Percentiles rank a stretch among this genome's conserved stretches.
These are phyloP conservation scores for Dryadomyces sulphureus DNA, from an alignment of 2,329 filamentous ascomycete genomes.

Conservation along the genomic window DNA sequence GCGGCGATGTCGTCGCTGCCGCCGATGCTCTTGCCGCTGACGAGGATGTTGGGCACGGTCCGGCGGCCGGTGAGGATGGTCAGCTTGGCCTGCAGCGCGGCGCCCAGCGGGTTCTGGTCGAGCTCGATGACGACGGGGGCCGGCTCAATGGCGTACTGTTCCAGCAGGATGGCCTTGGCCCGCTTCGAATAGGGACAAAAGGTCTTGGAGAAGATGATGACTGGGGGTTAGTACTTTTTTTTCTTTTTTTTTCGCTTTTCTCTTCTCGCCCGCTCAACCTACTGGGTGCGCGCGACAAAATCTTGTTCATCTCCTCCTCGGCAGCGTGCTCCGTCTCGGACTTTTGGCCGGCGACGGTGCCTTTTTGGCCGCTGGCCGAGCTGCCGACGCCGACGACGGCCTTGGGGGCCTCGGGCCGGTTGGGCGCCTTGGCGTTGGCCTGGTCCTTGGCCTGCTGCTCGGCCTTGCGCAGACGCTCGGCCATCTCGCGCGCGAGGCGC, in stretches of 20 bases:
- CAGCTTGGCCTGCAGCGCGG: conserved; percentile 56
- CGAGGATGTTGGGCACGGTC: conserved; percentile 85
- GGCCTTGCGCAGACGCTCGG: conserved; percentile 50
- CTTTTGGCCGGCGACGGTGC: conserved; percentile 29
- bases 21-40: conserved; percentile 79
- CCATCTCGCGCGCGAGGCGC: conserved; percentile 36
- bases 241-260: too few species aligned
- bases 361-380: conserved; percentile 36
- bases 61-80: conserved; percentile 58
- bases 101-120: conserved; percentile 64
- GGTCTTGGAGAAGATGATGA: conserved; percentile 91
- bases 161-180: conserved; percentile 73
- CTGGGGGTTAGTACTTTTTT: conserved; percentile 25
- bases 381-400: conserved; percentile 44
- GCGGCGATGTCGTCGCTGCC: conserved; percentile 75
- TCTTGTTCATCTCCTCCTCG: conserved; percentile 57
- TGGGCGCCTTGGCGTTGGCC: conserved; percentile 50
- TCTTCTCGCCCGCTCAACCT: conserved; percentile 11
- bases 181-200: conserved; percentile 79
- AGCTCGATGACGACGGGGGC: conserved; percentile 81
- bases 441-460: conserved; percentile 54
- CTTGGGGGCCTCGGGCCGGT: conserved; percentile 43
- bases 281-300: conserved; percentile 78
- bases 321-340: conserved; percentile 47
- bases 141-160: conserved; percentile 72